Conservation (phyloP, 257 asterid genomes). For the Paraleonurus japonicus region DNA sequence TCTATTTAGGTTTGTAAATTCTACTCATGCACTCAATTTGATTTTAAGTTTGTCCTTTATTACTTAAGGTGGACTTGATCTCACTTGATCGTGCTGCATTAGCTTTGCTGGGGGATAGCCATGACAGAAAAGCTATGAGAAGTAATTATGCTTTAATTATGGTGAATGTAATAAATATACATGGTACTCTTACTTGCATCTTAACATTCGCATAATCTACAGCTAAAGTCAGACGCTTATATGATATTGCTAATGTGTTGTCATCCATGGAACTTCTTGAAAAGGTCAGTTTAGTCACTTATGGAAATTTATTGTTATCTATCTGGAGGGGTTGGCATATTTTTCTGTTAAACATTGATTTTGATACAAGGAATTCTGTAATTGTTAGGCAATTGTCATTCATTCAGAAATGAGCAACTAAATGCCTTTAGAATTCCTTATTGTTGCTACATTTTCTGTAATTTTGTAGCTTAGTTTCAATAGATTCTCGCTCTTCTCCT, state of each 20-base stretch:
- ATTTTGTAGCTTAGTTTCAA: conserved; percentile 5
- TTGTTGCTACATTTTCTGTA: not conserved
- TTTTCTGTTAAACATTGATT: not conserved
- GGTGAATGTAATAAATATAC: conserved; percentile 2
- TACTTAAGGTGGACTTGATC: conserved; percentile 51
- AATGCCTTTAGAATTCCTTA: not conserved
- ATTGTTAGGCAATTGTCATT: not conserved
- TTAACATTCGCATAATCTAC: conserved; percentile 28
- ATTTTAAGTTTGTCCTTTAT: conserved; percentile 16
- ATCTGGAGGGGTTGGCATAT: not conserved
- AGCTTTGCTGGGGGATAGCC: conserved; percentile 54
- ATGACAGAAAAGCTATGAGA: conserved; percentile 47
- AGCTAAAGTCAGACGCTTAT: conserved; percentile 68
- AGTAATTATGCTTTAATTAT: conserved; percentile 38
- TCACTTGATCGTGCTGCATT: conserved; percentile 60
- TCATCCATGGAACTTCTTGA: conserved; percentile 61
- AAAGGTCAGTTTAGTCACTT: conserved; percentile 48
- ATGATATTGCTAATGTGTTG: conserved; percentile 68
- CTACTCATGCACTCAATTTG: conserved; percentile 4
- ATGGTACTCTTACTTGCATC: not conserved
- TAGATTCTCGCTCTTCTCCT: not conserved
- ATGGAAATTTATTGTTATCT: not conserved
- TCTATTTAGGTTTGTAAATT: not conserved
- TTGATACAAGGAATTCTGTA: not conserved
- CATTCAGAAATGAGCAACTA: not conserved